A percentile compares a stretch with the other conserved stretches of the same genome.
phyloP scores from a whole-genome alignment of 2,329 filamentous ascomycete species.

The Xylaria sp. region DNA sequence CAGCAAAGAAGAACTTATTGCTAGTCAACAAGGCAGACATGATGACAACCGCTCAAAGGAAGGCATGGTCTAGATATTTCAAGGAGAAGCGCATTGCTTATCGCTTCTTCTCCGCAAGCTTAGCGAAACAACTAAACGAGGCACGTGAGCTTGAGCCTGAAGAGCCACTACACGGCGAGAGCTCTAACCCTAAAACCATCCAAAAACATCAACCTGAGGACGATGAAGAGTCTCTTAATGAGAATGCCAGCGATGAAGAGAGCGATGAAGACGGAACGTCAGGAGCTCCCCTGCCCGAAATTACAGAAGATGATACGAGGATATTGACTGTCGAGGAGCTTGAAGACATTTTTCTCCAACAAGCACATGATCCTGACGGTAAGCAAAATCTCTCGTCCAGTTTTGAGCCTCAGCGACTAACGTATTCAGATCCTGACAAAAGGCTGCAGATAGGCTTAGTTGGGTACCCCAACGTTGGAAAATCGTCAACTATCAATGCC shows the following conservation, averaged over 20 bases:
- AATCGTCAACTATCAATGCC: constrained; percentile 98
- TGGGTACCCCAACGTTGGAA: constrained; percentile 98
- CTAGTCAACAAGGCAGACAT: constrained; percentile 99
- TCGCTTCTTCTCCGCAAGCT: constrained; percentile 93
- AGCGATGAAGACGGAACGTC: constrained; percentile 53
- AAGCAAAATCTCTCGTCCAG: constrained; percentile 41
- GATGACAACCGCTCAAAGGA: constrained; percentile 89
- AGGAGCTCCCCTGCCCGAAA: constrained; percentile 53
- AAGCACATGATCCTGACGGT: constrained; percentile 71
- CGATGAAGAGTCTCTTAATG: constrained; percentile 42
- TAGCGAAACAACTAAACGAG: constrained; percentile 92
- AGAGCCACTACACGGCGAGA: constrained; percentile 49
- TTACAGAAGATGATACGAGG: constrained; percentile 70
- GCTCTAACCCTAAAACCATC: constrained; percentile 50
- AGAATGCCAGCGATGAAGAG: constrained; percentile 42
- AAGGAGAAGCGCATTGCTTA: constrained; percentile 84
- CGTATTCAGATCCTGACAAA: constrained; percentile 57
- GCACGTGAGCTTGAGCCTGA: constrained; percentile 66
- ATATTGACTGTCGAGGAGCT: constrained; percentile 95
- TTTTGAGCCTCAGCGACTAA: constrained; percentile 36
- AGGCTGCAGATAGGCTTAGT: constrained; percentile 94
- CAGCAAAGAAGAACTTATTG: constrained; percentile 88
- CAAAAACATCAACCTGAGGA: constrained; percentile 42
- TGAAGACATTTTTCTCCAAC: constrained; percentile 85
- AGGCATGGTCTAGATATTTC: constrained; percentile 88